phyloP scores from a whole-genome alignment of 75 land plant genomes.

The Cupressus sempervirens region DNA sequence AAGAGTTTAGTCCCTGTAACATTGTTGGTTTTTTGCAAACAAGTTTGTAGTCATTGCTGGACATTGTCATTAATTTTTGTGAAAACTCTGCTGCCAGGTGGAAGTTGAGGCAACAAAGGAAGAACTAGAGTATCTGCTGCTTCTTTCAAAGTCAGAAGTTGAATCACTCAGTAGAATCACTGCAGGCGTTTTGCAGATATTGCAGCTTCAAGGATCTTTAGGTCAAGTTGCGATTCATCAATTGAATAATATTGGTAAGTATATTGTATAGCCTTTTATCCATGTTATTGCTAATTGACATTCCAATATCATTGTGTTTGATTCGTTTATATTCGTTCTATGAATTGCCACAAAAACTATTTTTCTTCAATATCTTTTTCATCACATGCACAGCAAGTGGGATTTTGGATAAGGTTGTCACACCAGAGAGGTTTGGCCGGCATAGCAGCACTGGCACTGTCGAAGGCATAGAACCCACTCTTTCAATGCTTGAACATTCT shows the following conservation, averaged over 20 bases:
- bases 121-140: conserved; percentile 76
- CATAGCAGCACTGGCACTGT: conserved; percentile 53
- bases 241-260: conserved; percentile 78
- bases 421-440: conserved; percentile 57
- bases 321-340: background rate
- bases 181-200: conserved; percentile 77
- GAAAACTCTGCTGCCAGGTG: conserved; percentile 40
- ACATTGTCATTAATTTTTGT: background rate
- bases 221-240: conserved; percentile 81
- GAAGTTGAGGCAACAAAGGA: conserved; percentile 87
- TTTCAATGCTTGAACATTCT: background rate
- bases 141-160: conserved; percentile 67
- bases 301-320: background rate
- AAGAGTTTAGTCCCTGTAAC: background rate
- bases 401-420: conserved; percentile 60
- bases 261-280: too few relatives aligned
- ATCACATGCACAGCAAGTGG: conserved; percentile 59
- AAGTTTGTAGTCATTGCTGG: background rate
- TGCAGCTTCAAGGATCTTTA: conserved; percentile 74
- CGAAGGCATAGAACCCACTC: background rate
- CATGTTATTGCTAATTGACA: background rate
- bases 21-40: background rate
- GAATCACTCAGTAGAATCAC: conserved; percentile 93
- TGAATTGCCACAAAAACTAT: background rate
- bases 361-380: background rate